Base-by-base conservation (phyloP, 805 yeast genomes). In the Diddensiella transvaalensis region DNA sequence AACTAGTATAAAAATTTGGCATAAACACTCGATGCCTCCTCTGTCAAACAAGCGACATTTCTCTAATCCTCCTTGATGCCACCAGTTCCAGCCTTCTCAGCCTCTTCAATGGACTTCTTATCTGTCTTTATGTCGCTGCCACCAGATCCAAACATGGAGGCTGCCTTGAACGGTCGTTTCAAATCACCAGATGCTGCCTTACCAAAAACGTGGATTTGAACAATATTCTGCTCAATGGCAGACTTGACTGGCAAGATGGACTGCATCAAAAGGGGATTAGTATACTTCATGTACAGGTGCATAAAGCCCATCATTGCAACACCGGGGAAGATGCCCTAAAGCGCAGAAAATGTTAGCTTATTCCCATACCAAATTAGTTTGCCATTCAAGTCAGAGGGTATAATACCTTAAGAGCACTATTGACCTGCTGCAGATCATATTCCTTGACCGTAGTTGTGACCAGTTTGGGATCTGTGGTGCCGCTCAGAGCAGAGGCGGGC, bases 271-370 rank as follows among this genome's bases (percentile, higher is more conserved):
- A 93, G 79, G 51, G 99, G 99, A 73, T 93, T 89, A 69, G 97
- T 89, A 78, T 88, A 93, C 72, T 88, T 85, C 95, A 93, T 81
- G 81, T 91, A 91, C 54, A 93, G 64, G 71, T 93, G 99, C 98
- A 91, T 90, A 82, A 91, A 86, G 22, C 85, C 95, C 90, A 93
- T 90, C 96, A 93, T 88, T 61, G 95, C 96, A 59, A 90, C 66
- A 56, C 95, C 85, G 55, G 95, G 86, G 76, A 84, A 82, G 58
- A 88, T 79, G 56, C 95, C 80, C 52, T 11, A 39, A 11, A 18
- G 11, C 19, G 13, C 13, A 21, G 18, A 13, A 21, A 4, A 19
- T 21, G 10, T 3, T 3, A 11, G 2, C 42, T 21, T 17, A 21
- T n/a, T 18, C 15, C 17, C 21, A 10, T 5, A 39, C 26, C 11